Percentiles rank a stretch among this genome's conserved stretches.
Evolutionary conservation across 1,284 basidiomycete species (phyloP).

Genomic region (Apiotrichum mycotoxinovorans): DNA sequence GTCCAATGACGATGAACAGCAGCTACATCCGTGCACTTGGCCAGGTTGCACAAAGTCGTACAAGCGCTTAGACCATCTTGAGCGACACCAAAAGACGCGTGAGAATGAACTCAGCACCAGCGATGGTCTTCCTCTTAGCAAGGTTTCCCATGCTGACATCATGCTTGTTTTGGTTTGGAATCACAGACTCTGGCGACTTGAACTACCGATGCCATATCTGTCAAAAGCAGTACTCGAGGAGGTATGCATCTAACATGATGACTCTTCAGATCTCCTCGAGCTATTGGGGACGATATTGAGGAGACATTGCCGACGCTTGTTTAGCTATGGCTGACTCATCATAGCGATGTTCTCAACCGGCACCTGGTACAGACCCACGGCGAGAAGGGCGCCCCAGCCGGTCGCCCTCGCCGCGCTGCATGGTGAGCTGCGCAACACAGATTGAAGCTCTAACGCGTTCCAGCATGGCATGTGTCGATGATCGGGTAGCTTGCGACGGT

Average conservation of each 20-base stretch:
- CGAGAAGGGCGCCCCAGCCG: slow-evolving; percentile 12
- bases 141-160: background rate
- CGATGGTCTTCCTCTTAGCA: background rate
- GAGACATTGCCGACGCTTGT: too few relatives aligned
- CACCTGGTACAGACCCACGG: slow-evolving; percentile 23
- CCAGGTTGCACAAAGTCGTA: slow-evolving; percentile 22
- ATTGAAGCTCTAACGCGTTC: background rate
- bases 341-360: slow-evolving; percentile 25
- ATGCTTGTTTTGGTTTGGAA: background rate
- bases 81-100: slow-evolving; percentile 25
- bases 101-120: background rate
- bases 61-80: slow-evolving; percentile 20
- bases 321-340: too few relatives aligned
- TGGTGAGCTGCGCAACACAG: slow-evolving; percentile 8
- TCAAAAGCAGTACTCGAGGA: slow-evolving; percentile 19
- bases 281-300: too few relatives aligned
- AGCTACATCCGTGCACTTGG: slow-evolving; percentile 18
- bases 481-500: slow-evolving; percentile 15
- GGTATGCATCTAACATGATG: slow-evolving; percentile 12
- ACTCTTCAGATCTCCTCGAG: too few relatives aligned
- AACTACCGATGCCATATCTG: slow-evolving; percentile 21
- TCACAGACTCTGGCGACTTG: slow-evolving; percentile 20
- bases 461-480: slow-evolving; percentile 15
- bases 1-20: background rate
- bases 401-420: slow-evolving; percentile 20